phyloP scores from a whole-genome alignment of 805 yeast species.

The Metschnikowia anglica region DNA sequence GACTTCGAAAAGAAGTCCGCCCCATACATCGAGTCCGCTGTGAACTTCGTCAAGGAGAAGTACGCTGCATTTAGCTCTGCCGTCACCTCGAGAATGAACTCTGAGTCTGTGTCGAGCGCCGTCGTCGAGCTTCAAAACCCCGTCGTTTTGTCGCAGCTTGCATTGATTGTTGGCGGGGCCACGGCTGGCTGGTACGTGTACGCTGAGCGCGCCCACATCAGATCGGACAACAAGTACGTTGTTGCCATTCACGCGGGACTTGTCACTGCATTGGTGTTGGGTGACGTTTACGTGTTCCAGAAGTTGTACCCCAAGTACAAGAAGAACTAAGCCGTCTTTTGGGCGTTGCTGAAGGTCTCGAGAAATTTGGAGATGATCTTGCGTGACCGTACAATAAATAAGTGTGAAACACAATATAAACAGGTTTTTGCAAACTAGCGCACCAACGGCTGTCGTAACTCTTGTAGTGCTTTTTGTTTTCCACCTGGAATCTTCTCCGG shows the following conservation, averaged over 20 bases:
- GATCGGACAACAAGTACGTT: conserved; percentile 38
- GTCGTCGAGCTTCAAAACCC: conserved; percentile 57
- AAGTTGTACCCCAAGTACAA: conserved; percentile 56
- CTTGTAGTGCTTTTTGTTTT: too few relatives aligned
- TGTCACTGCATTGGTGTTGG: conserved; percentile 51
- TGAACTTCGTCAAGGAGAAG: conserved; percentile 22
- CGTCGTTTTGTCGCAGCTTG: conserved; percentile 54
- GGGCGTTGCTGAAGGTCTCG: too few relatives aligned
- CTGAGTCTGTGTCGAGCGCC: conserved; percentile 21
- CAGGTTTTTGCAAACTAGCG: too few relatives aligned
- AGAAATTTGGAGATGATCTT: neutral
- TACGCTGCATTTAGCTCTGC: conserved; percentile 18
- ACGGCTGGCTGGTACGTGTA: conserved; percentile 51
- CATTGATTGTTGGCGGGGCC: conserved; percentile 48
- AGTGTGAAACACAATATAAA: conserved; percentile 6
- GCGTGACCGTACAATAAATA: conserved; percentile 3
- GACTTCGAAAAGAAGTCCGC: conserved; percentile 26
- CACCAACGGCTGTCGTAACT: too few relatives aligned
- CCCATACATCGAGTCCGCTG: conserved; percentile 24
- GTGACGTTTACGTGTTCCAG: conserved; percentile 54
- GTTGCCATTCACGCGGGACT: conserved; percentile 51
- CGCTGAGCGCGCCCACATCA: conserved; percentile 51
- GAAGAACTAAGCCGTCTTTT: conserved; percentile 34
- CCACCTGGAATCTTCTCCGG: too few relatives aligned
- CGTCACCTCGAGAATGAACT: conserved; percentile 15